A percentile compares a stretch with the other conserved stretches of the same genome.
Conservation (phyloP, 352 stramenopile genomes). For the Globisporangium spiculum region DNA sequence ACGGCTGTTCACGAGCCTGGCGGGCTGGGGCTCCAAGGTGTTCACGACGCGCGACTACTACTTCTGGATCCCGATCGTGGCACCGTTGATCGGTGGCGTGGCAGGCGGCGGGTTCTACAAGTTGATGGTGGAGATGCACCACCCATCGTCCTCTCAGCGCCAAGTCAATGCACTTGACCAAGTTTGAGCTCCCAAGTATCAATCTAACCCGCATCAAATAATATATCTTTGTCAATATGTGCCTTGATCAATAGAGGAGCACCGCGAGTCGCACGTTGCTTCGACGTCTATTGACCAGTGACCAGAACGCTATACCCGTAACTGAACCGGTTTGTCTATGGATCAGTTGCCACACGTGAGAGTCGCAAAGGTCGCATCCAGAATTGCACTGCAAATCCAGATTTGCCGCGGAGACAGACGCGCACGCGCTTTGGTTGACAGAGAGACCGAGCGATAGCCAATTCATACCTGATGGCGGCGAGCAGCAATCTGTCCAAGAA, state of each 20-base stretch:
- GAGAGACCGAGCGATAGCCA: background rate
- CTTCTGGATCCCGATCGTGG: constrained; percentile 57
- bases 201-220: background rate
- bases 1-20: constrained; percentile 28
- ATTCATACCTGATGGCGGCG: constrained; percentile 4
- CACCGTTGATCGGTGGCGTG: constrained; percentile 34
- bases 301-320: background rate
- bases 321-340: background rate
- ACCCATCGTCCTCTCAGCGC: constrained; percentile 12
- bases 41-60: constrained; percentile 45
- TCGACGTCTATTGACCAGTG: background rate
- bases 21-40: constrained; percentile 43
- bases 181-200: background rate
- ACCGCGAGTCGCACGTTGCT: background rate
- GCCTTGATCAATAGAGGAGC: background rate
- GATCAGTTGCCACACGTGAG: background rate
- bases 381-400: background rate
- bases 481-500: constrained; percentile 15
- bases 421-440: too few species aligned
- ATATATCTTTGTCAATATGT: background rate
- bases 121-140: constrained; percentile 34
- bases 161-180: background rate
- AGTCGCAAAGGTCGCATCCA: background rate
- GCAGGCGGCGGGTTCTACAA: constrained; percentile 33
- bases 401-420: background rate